Base-by-base conservation (phyloP, 2,329 filamentous ascomycete genomes). In the Triangularia verruculosa region DNA sequence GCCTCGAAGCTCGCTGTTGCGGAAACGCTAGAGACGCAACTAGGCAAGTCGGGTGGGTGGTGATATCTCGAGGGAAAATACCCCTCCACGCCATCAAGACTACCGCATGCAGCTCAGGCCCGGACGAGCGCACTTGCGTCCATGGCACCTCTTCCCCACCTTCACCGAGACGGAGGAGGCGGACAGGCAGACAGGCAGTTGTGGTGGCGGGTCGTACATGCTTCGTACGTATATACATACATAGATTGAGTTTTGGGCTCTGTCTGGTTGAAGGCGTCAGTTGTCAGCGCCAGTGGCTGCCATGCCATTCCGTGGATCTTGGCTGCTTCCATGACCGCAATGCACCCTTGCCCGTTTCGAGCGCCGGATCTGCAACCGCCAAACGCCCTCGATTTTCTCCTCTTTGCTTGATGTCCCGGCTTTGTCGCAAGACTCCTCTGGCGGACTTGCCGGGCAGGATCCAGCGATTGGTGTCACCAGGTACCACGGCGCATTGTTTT, bases 331-430 rank as follows among this genome's bases (percentile, higher is more conserved):
- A 54, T 39, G 57, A 53, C 55, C 60, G 47, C 39, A 47, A 47
- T 17, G 39, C 56, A 66, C 60, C 64, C 64, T 67, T 68, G 62
- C 66, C 67, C 65, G 64, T 69, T 67, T 70, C 63, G 62, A 65
- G 63, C 65, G 63, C 65, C 64, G 60, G 68, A 69, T 68, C 66
- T 68, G 66, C 66, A 63, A 65, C 64, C 52, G 58, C 53, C 63
- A 43, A 61, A 62, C 57, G 56, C 51, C 34, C 47, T 55, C 56
- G 43, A 25, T 52, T 39, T 25, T 53, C 27, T 54, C 25, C 61
- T 61, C 28, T 51, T 57, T 64, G 59, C 53, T 52, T 51, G 56
- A 65, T 53, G 59, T 58, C 24, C 57, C 60, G 43, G 53, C 57
- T 57, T 60, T 56, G 62, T 61, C 59, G 54, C 62, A 64, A 61